Evolutionary conservation across 805 yeast genomes (phyloP).

Genomic region (Metschnikowia shivogae): DNA sequence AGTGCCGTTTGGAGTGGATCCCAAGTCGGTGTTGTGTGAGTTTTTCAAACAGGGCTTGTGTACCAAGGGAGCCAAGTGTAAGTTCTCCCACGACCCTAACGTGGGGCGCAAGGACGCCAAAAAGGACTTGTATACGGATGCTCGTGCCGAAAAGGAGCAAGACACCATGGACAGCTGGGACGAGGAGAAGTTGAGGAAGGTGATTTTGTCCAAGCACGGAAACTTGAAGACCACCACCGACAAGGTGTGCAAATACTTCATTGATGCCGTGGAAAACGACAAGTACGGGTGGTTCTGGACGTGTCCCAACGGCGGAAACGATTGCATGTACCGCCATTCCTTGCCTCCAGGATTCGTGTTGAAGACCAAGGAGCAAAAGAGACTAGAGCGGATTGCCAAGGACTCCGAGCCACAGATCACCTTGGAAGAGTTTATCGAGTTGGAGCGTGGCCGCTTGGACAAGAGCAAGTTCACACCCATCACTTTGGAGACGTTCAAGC

Average conservation of each 20-base stretch:
- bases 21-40: conserved; percentile 88
- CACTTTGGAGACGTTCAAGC: conserved; percentile 69
- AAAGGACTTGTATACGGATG: conserved; percentile 90
- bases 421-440: conserved; percentile 91
- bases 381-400: conserved; percentile 78
- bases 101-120: conserved; percentile 85
- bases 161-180: conserved; percentile 98
- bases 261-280: conserved; percentile 95
- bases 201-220: conserved; percentile 88
- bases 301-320: conserved; percentile 91
- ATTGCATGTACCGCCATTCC: conserved; percentile 92
- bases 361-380: conserved; percentile 94
- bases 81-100: conserved; percentile 84
- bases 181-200: conserved; percentile 86
- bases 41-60: conserved; percentile 84
- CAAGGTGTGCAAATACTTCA: conserved; percentile 87
- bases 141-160: conserved; percentile 61
- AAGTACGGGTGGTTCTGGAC: conserved; percentile 99
- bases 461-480: conserved; percentile 77
- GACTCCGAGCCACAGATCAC: conserved; percentile 87
- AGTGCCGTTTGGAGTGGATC: conserved; percentile 96
- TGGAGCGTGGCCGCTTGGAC: conserved; percentile 84
- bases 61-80: conserved; percentile 80
- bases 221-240: conserved; percentile 93
- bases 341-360: conserved; percentile 95